Evolutionary conservation across 257 asterid species (phyloP).

Genomic region (Sherardia arvensis): DNA sequence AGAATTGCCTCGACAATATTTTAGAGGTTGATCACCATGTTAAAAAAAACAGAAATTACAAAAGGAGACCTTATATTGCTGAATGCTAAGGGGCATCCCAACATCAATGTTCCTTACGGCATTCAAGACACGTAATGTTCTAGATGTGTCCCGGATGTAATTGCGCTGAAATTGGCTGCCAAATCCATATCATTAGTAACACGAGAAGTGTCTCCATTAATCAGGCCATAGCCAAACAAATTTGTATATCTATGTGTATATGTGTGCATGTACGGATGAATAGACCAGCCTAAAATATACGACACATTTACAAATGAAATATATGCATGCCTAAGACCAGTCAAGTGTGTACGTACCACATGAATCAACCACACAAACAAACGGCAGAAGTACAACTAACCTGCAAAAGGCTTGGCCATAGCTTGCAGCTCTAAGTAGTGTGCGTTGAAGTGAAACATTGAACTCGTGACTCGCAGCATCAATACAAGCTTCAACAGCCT

Average conservation of each 20-base stretch:
- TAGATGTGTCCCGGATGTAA: conserved; percentile 71
- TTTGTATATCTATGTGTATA: not conserved
- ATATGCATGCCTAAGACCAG: not conserved
- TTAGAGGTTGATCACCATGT: conserved; percentile 6
- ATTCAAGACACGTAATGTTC: conserved; percentile 77
- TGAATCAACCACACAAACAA: not conserved
- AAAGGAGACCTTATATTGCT: conserved; percentile 74
- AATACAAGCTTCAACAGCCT: conserved; percentile 89
- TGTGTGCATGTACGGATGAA: not conserved
- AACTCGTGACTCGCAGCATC: conserved; percentile 96
- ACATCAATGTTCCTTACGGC: conserved; percentile 69
- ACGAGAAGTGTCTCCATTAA: conserved; percentile 21
- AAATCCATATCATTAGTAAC: conserved; percentile 81
- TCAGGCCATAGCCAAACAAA: not conserved
- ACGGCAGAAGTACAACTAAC: conserved; percentile 31
- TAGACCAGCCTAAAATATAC: not conserved
- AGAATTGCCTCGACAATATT: conserved; percentile 7
- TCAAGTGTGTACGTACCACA: not conserved
- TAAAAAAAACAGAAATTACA: conserved; percentile 9
- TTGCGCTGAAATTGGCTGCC: conserved; percentile 94
- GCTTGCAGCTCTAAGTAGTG: conserved; percentile 88
- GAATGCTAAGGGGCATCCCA: conserved; percentile 90
- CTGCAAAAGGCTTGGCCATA: conserved; percentile 97
- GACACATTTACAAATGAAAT: not conserved
- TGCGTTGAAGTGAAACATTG: conserved; percentile 66